Base-by-base conservation (phyloP, 441 rosid species). In the Syzygium syzygioides region DNA sequence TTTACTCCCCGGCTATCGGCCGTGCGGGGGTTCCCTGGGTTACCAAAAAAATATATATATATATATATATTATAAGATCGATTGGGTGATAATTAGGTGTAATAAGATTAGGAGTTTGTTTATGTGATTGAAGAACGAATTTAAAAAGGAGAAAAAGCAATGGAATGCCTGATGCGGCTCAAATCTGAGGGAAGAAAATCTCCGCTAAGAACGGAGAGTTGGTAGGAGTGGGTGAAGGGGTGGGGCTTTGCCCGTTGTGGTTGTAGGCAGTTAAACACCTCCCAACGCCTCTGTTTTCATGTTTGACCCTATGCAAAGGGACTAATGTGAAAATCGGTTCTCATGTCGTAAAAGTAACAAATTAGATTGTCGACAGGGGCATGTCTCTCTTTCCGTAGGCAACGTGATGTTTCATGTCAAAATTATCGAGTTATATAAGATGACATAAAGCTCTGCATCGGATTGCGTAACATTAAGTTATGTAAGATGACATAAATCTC, bases 181-280 rank as follows among this genome's bases (percentile, higher is more conserved):
- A 13, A 26, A 14, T 26, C 50, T 34, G 9, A 19, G 28, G 11
- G 28, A 48, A 55, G 26, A 37, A 79, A 34, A 88, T 32, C 54
- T 6, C 32, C 30, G 55, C 48, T 25, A 41, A 55, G 60, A 41
- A 55, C 10, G 5, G 28, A 79, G 54, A 45, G 90, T 87, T 53
- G 89, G 90, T 76, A 55, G 89, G 50, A n/a, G 90, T 20, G 71
- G 68, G 88, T 54, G 86, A 32, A 20, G 48, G 37, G 48, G 53
- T 3, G 11, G 7, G 87, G 80, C 15, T 37, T 71, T 23, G 37
- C 17, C 20, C 1, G 85, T 59, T 34, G 64, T 12, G 41, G 85
- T 59, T 34, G 83, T 12, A 54, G 89, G 87, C 88, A 87, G 90
- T 64, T 89, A 89, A 89, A 55, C 90, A 84, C 87, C 89, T 87